phyloP scores from a whole-genome alignment of 768 basidiomycete genomes.

The Tulasnella sp. region DNA sequence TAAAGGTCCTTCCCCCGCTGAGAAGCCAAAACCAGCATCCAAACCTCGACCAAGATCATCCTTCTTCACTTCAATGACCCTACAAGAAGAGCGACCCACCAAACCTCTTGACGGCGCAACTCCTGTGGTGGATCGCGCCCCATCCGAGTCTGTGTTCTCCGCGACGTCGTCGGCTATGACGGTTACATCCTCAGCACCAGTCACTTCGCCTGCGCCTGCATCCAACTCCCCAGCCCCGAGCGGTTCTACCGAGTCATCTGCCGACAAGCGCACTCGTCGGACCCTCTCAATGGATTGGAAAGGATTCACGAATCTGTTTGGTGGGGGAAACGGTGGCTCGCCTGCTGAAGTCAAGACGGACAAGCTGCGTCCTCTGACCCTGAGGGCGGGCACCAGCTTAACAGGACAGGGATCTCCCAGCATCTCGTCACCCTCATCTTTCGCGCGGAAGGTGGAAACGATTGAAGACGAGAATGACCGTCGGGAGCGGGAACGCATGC shows the following conservation, averaged over 20 bases:
- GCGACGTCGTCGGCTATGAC: background rate
- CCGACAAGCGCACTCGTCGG: slow-evolving; percentile 49
- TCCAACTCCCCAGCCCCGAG: slow-evolving; percentile 17
- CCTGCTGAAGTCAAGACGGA: slow-evolving; percentile 32
- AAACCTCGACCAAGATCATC: slow-evolving; percentile 32
- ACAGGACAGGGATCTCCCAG: slow-evolving; percentile 41
- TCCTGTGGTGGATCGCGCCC: background rate
- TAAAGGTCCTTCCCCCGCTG: slow-evolving; percentile 34
- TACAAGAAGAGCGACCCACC: slow-evolving; percentile 37
- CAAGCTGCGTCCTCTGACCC: slow-evolving; percentile 64
- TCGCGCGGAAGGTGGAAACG: slow-evolving; percentile 75
- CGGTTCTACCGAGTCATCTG: slow-evolving; percentile 32
- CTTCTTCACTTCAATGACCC: slow-evolving; percentile 38
- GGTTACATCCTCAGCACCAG: slow-evolving; percentile 16
- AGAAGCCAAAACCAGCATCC: slow-evolving; percentile 20
- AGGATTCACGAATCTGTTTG: slow-evolving; percentile 64
- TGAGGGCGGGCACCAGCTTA: slow-evolving; percentile 58
- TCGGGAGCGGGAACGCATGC: slow-evolving; percentile 77
- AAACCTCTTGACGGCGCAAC: slow-evolving; percentile 21
- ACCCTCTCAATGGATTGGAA: slow-evolving; percentile 86
- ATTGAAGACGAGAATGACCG: slow-evolving; percentile 90
- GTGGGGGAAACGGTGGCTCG: slow-evolving; percentile 33
- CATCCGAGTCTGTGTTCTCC: background rate
- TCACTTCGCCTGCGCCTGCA: slow-evolving; percentile 30
- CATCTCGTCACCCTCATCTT: slow-evolving; percentile 11